phyloP scores from a whole-genome alignment of 2,329 filamentous ascomycete species.

The Colletotrichum liriopes region DNA sequence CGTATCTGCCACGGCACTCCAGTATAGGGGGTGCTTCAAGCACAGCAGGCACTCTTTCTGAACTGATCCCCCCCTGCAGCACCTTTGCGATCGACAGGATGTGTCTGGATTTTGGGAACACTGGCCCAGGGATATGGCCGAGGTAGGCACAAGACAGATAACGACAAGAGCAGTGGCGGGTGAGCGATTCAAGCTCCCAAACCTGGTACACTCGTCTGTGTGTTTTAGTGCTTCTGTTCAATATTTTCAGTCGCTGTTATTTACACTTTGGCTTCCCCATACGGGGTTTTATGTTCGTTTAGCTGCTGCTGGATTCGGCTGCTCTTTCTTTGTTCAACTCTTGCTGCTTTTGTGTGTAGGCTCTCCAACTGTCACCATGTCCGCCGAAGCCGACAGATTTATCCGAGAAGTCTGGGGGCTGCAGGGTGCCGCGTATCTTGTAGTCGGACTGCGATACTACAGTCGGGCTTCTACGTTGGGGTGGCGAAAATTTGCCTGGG shows the following conservation, averaged over 20 bases:
- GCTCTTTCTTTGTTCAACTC: background rate
- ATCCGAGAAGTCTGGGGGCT: constrained; percentile 43
- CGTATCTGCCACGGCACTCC: background rate
- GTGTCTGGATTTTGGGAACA: constrained; percentile 4
- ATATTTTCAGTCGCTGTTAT: background rate
- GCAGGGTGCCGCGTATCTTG: constrained; percentile 35
- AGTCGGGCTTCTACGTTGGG: constrained; percentile 28
- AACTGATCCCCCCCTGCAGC: background rate
- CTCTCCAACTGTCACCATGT: background rate
- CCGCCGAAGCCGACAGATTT: constrained; percentile 27
- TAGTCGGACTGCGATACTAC: constrained; percentile 41
- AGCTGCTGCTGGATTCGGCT: background rate
- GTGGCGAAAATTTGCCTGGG: constrained; percentile 34
- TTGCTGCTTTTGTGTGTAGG: background rate
- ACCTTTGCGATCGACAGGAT: constrained; percentile 6
- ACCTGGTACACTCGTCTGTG: background rate
- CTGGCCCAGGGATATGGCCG: background rate
- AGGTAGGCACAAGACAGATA: constrained; percentile 4
- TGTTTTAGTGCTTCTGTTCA: background rate
- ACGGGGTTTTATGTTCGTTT: background rate
- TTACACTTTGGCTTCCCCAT: background rate
- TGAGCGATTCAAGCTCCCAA: background rate
- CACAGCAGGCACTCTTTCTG: background rate
- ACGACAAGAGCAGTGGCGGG: background rate
- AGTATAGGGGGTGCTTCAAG: background rate